phyloP scores from a whole-genome alignment of 306 rosid genomes.

The Cucurbita pepo region DNA sequence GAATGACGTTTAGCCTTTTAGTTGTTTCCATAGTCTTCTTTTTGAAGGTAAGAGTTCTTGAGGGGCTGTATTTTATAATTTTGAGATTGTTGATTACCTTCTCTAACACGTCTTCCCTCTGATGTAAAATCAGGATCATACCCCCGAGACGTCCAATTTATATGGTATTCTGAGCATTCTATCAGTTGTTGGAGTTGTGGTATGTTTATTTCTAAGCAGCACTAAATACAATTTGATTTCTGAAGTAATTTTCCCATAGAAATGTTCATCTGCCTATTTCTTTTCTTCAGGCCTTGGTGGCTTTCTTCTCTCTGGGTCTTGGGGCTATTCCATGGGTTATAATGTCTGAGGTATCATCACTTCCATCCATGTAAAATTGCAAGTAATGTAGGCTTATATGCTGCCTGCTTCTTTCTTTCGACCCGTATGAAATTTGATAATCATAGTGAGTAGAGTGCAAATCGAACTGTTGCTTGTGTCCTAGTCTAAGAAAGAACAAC shows the following conservation, averaged over 20 bases:
- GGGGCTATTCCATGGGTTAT: constrained; percentile 90
- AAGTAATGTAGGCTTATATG: background rate
- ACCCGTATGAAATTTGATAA: background rate
- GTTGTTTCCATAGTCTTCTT: constrained; percentile 49
- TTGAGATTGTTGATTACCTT: background rate
- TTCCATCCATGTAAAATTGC: background rate
- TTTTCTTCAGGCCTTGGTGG: constrained; percentile 32
- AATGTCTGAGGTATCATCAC: constrained; percentile 63
- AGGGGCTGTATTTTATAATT: background rate
- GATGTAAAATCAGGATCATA: constrained; percentile 14
- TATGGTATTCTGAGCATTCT: constrained; percentile 29
- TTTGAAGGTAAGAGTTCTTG: constrained; percentile 32
- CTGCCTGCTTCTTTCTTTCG: background rate
- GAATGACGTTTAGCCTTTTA: constrained; percentile 63
- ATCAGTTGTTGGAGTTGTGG: constrained; percentile 69
- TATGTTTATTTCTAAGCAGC: constrained; percentile 10
- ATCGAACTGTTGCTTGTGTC: background rate
- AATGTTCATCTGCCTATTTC: background rate
- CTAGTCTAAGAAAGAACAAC: background rate
- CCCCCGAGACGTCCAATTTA: constrained; percentile 25
- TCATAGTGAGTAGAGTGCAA: too few species aligned
- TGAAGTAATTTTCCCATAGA: background rate
- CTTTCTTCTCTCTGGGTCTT: constrained; percentile 59
- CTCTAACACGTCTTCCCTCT: background rate
- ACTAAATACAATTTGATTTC: background rate